Evolutionary conservation across 2,329 filamentous ascomycete species (phyloP).

Genomic region (Exophiala alcalophila): DNA sequence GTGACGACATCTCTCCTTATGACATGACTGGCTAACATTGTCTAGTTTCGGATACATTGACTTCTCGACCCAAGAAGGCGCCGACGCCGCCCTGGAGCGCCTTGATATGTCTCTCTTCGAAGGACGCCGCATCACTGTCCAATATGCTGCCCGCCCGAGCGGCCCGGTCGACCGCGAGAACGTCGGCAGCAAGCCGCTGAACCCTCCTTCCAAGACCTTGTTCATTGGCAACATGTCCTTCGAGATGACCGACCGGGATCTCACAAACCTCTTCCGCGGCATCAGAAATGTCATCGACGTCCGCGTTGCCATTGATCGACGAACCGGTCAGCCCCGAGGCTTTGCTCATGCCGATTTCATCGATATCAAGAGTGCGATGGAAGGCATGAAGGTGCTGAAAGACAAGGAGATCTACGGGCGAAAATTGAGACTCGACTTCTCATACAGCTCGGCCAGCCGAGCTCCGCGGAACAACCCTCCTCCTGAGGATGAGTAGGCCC

Average conservation of each 20-base stretch:
- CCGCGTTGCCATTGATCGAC: conserved; percentile 76
- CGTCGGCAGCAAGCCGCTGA: conserved; percentile 23
- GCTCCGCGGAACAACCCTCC: conserved; percentile 25
- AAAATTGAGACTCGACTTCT: conserved; percentile 63
- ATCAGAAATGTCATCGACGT: conserved; percentile 70
- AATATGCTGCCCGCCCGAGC: conserved; percentile 49
- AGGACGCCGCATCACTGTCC: conserved; percentile 62
- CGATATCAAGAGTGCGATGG: conserved; percentile 62
- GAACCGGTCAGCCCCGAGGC: conserved; percentile 75
- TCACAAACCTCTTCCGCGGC: conserved; percentile 72
- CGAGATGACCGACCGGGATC: conserved; percentile 77
- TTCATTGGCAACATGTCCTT: conserved; percentile 86
- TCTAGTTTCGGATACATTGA: conserved; percentile 65
- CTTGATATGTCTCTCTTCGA: conserved; percentile 61
- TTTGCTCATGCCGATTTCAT: conserved; percentile 82
- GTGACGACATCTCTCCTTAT: conserved; percentile 2
- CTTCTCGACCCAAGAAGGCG: conserved; percentile 54
- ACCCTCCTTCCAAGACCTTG: conserved; percentile 61
- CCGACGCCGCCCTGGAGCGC: conserved; percentile 55
- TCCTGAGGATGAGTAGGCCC: conserved; percentile 1
- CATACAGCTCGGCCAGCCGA: conserved; percentile 23
- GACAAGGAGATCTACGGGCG: conserved; percentile 64
- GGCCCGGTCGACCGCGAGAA: conserved; percentile 1
- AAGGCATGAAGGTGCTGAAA: conserved; percentile 56
- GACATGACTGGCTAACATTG: conserved; percentile 15